A percentile compares a stretch with the other conserved stretches of the same genome.
These are phyloP conservation scores for Hemileccinum hortonii DNA, from an alignment of 1,284 basidiomycete species.

Conservation along the genomic window DNA sequence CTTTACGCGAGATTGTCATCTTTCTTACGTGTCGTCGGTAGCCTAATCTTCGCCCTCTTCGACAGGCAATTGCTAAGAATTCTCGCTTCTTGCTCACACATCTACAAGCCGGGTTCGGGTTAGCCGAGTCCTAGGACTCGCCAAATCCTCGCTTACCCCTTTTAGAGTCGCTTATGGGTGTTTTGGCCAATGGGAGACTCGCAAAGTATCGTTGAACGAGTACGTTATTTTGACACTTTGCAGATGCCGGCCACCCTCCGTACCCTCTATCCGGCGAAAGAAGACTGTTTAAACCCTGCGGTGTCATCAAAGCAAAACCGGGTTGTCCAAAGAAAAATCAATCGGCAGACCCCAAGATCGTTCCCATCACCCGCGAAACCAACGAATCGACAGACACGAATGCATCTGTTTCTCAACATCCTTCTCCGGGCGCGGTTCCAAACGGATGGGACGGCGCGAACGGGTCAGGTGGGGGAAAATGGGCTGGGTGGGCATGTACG, in stretches of 20 bases:
- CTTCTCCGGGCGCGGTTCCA: constrained; percentile 6
- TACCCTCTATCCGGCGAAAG: constrained; percentile 14
- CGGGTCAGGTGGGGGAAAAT: no score
- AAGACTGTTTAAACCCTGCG: constrained; percentile 26
- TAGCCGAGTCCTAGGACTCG: no score
- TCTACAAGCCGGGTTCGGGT: no score
- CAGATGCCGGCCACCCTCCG: constrained; percentile 16
- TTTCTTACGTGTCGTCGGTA: constrained; percentile 14
- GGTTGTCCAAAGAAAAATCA: constrained; percentile 30
- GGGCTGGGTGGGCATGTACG: no score
- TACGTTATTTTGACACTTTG: no score
- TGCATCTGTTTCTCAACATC: constrained; percentile 4
- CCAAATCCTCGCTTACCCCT: no score
- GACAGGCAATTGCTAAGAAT: constrained; percentile 24
- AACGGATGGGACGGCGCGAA: no score
- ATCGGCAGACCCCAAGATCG: constrained; percentile 5
- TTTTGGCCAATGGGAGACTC: no score
- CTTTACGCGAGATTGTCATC: constrained; percentile 8
- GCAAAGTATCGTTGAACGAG: no score
- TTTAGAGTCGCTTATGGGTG: no score
- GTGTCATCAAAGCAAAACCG: constrained; percentile 28
- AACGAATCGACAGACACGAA: constrained; percentile 6
- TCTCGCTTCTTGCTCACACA: no score
- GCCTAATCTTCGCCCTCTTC: constrained; percentile 33
- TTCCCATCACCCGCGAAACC: constrained; percentile 7